phyloP scores from a whole-genome alignment of 1,284 basidiomycete genomes.

The Microbotryum saponariae region DNA sequence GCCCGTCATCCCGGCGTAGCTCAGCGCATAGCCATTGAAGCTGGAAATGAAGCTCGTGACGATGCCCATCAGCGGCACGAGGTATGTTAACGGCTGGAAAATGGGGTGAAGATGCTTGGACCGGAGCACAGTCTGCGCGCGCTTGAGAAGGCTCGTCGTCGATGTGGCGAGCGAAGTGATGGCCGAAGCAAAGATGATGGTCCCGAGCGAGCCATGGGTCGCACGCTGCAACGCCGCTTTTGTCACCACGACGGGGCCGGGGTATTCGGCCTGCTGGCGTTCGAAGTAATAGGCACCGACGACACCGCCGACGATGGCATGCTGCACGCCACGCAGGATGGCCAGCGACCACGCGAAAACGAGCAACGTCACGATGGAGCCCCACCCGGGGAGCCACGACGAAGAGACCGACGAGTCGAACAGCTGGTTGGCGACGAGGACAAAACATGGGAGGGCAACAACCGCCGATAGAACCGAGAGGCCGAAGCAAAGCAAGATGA shows the following conservation, averaged over 20 bases:
- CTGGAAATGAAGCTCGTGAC: constrained; percentile 7
- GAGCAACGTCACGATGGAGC: constrained; percentile 40
- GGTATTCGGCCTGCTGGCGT: constrained; percentile 49
- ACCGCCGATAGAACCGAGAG: constrained; percentile 66
- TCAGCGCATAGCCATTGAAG: constrained; percentile 22
- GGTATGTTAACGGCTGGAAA: constrained; percentile 5
- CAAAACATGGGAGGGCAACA: constrained; percentile 73
- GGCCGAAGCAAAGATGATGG: constrained; percentile 44
- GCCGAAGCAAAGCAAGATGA: constrained; percentile 69
- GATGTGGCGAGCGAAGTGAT: constrained; percentile 23
- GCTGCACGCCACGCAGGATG: constrained; percentile 68
- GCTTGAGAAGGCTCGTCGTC: constrained; percentile 1
- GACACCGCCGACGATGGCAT: constrained; percentile 64
- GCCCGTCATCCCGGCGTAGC: constrained; percentile 23
- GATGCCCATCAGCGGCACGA: constrained; percentile 13
- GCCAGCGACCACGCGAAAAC: constrained; percentile 90
- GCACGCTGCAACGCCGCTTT: constrained; percentile 51
- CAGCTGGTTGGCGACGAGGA: constrained; percentile 70
- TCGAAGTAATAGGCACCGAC: constrained; percentile 90
- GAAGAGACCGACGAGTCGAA: constrained; percentile 58
- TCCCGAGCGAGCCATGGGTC: constrained; percentile 70
- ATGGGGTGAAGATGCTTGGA: constrained; percentile 1
- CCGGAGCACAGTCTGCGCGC: neutral
- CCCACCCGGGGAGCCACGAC: constrained; percentile 36
- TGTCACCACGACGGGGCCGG: constrained; percentile 2